Evolutionary conservation across 2,329 filamentous ascomycete genomes (phyloP), one percentile per base, ranked within the genome.

Genomic region (Fusarium cicatricum): DNA sequence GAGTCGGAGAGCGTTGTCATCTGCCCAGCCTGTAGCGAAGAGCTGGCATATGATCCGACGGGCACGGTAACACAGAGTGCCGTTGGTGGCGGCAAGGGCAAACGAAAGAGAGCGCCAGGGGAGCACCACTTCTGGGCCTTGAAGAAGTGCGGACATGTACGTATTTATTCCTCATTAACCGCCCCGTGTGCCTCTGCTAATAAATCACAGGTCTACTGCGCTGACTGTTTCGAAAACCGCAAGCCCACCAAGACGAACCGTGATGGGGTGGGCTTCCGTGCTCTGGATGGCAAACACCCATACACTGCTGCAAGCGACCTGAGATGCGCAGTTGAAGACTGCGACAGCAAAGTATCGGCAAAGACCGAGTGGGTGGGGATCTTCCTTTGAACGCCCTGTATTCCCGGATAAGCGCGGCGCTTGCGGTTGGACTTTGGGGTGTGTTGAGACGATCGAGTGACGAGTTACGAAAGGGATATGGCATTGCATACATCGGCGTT

Each of bases 61-160:
- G 75, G 78, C 33, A 64, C 66, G 16, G 65, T 60, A 5, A 34
- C 52, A 4, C 54, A 48, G 36, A 65, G 58, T 29, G 45, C 62
- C n/a, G 56, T 63, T 12, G 55, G 57, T 4, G 54, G 58, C 11
- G 52, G 62, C 0, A 75, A 67, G 60, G 60, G 60, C 4, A 81
- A 77, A 33, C 76, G 77, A 41, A 86, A 82, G 67, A 65, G 72
- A 29, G 77, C 81, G 16, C 75, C 78, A 7, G 82, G 81, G 17
- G 92, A 96, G 74, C 88, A 91, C 70, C 90, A 97, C 68, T 94
- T 98, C 59, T 98, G 93, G 92, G 89, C 95, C 1, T 82, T 95
- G 31, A 97, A 93, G 75, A 83, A 83, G 45, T 99, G 95, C 72
- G 95, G 95, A 62, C 95, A 99, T 78, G 95, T 98, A 83, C 70